These are phyloP conservation scores for Sclerotinia subarctica DNA, from an alignment of 2,329 filamentous ascomycete genomes.

Conservation along the genomic window DNA sequence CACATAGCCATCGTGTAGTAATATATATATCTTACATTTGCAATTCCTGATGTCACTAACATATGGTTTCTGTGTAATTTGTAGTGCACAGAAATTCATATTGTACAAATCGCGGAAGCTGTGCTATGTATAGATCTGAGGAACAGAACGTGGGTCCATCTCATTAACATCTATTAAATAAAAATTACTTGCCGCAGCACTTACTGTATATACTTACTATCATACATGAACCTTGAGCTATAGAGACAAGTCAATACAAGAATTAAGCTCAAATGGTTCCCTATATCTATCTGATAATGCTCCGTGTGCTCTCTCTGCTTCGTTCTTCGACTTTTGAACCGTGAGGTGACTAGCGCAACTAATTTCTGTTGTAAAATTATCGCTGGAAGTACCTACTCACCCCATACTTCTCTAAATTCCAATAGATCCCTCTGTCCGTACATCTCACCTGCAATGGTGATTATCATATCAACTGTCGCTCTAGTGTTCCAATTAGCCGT, in stretches of 20 bases:
- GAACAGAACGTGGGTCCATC: background rate
- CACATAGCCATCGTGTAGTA: background rate
- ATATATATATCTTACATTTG: background rate
- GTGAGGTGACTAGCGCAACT: background rate
- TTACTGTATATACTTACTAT: slow-evolving; percentile 10
- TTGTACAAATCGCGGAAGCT: background rate
- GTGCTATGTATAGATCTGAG: background rate
- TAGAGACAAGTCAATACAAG: background rate
- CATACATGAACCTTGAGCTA: background rate
- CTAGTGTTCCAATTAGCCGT: slow-evolving; percentile 41
- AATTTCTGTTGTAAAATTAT: background rate
- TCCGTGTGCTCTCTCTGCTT: background rate
- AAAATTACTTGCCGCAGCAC: slow-evolving; percentile 4
- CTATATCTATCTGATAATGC: background rate
- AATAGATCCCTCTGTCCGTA: slow-evolving; percentile 88
- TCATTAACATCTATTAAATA: background rate
- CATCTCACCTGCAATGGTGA: slow-evolving; percentile 81
- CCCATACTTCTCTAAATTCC: slow-evolving; percentile 62
- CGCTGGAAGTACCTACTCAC: slow-evolving; percentile 4
- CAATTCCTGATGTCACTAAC: background rate
- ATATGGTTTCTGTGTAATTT: background rate
- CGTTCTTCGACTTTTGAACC: background rate
- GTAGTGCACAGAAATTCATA: background rate
- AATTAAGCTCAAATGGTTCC: background rate
- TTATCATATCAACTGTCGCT: slow-evolving; percentile 86